Evolutionary conservation across 176 grass and related monocot species (phyloP).

Genomic region (Oryza meridionalis): DNA sequence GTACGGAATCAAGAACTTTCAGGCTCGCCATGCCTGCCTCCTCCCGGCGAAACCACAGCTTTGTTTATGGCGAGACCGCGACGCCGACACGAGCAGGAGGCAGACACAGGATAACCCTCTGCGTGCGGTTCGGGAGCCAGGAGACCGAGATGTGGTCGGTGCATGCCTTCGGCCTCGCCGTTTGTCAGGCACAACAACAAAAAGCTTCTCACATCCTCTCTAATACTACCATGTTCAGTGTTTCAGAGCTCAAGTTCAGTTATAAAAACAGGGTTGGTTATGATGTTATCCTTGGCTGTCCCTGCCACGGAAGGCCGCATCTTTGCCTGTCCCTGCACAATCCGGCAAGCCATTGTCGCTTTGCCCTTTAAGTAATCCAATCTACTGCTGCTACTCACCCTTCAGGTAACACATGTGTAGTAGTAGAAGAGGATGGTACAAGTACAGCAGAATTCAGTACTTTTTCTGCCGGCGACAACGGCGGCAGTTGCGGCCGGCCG

Average conservation of each 20-base stretch:
- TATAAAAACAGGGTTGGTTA: background rate
- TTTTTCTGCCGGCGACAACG: slow-evolving; percentile 18
- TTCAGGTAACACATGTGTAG: background rate
- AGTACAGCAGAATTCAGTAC: background rate
- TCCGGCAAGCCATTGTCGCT: slow-evolving; percentile 2
- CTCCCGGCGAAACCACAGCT: background rate
- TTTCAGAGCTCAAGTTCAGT: background rate
- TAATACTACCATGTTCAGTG: too few relatives aligned
- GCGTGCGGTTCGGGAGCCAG: slow-evolving; percentile 21
- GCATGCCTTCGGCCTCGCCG: background rate
- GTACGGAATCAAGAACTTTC: background rate
- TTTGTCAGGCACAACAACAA: background rate
- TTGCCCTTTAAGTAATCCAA: background rate
- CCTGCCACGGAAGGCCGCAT: slow-evolving; percentile 10
- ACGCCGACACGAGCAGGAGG: background rate
- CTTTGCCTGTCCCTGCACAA: slow-evolving; percentile 5
- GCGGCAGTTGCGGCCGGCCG: slow-evolving; percentile 11
- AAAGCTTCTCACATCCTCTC: background rate
- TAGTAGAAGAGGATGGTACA: background rate
- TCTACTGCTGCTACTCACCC: background rate
- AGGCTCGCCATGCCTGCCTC: background rate
- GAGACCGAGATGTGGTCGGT: slow-evolving; percentile 32
- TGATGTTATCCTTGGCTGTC: slow-evolving; percentile 5
- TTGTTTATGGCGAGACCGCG: background rate
- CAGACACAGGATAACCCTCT: background rate